Evolutionary conservation across 2,329 filamentous ascomycete species (phyloP), one percentile per base, ranked within the genome.

Genomic region (Aureobasidium sp.): DNA sequence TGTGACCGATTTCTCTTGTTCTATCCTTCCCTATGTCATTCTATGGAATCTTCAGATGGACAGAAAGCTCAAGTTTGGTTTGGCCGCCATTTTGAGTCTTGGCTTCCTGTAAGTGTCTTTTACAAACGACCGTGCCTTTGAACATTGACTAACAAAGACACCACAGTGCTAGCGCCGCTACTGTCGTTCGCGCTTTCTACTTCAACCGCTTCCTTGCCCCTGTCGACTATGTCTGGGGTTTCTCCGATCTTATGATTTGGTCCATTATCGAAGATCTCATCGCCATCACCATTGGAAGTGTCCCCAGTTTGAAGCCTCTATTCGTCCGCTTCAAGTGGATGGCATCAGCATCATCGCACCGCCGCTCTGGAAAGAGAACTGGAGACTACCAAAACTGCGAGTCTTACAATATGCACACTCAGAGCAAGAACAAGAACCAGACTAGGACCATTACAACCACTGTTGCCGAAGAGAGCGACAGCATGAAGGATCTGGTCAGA

Each of bases 121-220:
- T 15, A 0, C 17, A 2, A 9, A 27, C 7, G n/a, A 4, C 9
- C 2, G 13, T 26, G 10, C 10, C 36, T 9, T 17, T 1, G 1
- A 29, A 15, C 2, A 24, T 26, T 26, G 24, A 57, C 32, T 47
- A 9, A 46, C 9, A 17, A 13, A 7, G 13, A 12, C 34, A 5
- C 48, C 3, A 46, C 7, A 39, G 46, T 53, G 84, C 82, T 36
- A 82, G 83, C 68, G 73, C 77, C 61, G 77, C 74, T 15, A 78
- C 76, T 0, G 68, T 75, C 1, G 74, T 79, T 5, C 74, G 79
- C 41, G 72, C 78, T 64, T 71, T 73, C 7, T 72, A 77, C 69
- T 66, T 68, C 64, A 63, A 74, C 64, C 64, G 73, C 67, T 65
- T 75, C 32, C 67, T 68, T 0, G 68, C 75, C 12, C 65, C 65